Percentiles rank a stretch among this genome's conserved stretches.
Conservation (phyloP, 306 rosid species). For the Mimosa bimucronata region DNA sequence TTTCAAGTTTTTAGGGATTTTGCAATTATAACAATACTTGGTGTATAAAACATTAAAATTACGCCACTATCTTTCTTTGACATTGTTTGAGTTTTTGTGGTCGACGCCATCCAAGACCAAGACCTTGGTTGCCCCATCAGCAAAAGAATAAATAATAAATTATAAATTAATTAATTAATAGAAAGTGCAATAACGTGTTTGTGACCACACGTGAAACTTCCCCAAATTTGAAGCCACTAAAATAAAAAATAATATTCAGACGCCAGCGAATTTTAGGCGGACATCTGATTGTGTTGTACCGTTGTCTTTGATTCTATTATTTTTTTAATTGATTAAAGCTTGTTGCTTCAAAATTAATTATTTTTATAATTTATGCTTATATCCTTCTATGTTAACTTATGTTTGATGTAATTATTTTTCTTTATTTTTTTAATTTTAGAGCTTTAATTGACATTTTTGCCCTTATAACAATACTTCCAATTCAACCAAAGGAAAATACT, state of each 20-base stretch:
- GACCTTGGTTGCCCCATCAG: background rate
- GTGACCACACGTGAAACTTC: conserved; percentile 2
- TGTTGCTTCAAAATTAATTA: background rate
- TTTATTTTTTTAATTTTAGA: background rate
- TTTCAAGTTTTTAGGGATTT: no score
- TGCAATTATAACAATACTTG: background rate
- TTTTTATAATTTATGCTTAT: no score
- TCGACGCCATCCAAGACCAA: background rate
- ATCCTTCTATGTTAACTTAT: no score
- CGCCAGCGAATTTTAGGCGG: conserved; percentile 44
- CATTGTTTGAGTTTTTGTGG: background rate
- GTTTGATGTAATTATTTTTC: no score
- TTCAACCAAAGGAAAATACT: no score
- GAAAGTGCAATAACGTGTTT: background rate
- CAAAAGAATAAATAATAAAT: background rate
- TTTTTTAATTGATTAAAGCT: background rate
- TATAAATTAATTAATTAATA: background rate
- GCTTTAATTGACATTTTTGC: background rate
- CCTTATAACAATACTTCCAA: background rate
- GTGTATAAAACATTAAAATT: background rate
- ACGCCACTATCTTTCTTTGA: background rate
- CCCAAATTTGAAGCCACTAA: conserved; percentile 15
- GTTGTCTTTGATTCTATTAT: background rate
- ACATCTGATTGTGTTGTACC: conserved; percentile 32
- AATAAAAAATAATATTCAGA: conserved; percentile 31